Evolutionary conservation across 176 grass and related monocot genomes (phyloP), one percentile per base, ranked within the genome.

Genomic region (Carex pumila): DNA sequence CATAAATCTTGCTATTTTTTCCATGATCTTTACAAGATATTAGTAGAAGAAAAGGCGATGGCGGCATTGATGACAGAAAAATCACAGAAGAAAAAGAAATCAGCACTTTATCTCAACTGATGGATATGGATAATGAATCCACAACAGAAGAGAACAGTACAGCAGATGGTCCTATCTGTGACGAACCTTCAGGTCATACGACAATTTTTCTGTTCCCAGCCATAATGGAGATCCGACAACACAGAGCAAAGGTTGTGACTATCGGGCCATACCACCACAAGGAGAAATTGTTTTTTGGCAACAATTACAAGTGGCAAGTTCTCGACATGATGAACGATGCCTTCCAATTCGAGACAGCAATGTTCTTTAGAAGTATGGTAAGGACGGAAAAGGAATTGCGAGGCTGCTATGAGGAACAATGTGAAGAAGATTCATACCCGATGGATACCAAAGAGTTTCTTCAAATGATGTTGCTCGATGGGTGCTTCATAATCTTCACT

Each of bases 401-500:
- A 7, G 34, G 39, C 3, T 83, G 60, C 61, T 83, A 67, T 6
- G 63, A 50, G 22, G 60, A 83, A 25, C 43, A 65, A 25, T 3
- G 13, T 18, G 60, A 82, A 49, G 60, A 82, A 49, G 61, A 50
- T 30, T 67, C 62, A 2, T 65, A 50, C 17, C 60, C 21, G 22
- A 77, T 77, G 73, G 1, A 15, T 4, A 67, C n/a, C n/a, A 54
- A 47, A 8, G 80, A 55, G 0, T 50, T 83, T 13, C 43, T 66
- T 21, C 61, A 83, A 50, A 83, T 83, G 43, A 0, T 83, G 41
- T 67, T 83, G 19, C 22, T 67, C 12, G 80, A 83, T 8, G 60
- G 80, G 17, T 83, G 80, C 45, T 83, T 83, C n/a, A 53, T 83
- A 83, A 21, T 83, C 54, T 83, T 83, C 21, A 21, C 41, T 50